Percentiles rank a stretch among this genome's conserved stretches.
phyloP scores from a whole-genome alignment of 2,329 filamentous ascomycete genomes.

The Ustulina deusta region DNA sequence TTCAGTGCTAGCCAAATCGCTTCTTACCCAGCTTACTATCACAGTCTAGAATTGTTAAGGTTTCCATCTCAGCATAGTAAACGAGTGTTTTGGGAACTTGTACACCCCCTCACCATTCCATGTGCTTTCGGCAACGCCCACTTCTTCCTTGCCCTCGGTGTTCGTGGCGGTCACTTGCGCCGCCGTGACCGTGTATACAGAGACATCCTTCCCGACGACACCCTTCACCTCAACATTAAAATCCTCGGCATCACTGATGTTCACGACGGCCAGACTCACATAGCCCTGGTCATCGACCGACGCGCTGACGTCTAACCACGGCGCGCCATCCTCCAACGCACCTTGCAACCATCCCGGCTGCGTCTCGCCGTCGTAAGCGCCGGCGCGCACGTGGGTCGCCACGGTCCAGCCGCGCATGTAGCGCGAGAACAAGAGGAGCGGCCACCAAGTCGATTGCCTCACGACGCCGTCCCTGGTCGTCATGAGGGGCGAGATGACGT shows the following conservation, averaged over 20 bases:
- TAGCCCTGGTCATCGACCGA: slow-evolving; percentile 68
- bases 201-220: slow-evolving; percentile 61
- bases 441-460: slow-evolving; percentile 82
- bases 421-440: slow-evolving; percentile 74
- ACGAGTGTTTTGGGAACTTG: slow-evolving; percentile 75
- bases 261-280: slow-evolving; percentile 77
- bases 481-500: slow-evolving; percentile 83
- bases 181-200: slow-evolving; percentile 73
- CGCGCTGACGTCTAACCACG: slow-evolving; percentile 77
- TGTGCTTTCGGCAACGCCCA: slow-evolving; percentile 68
- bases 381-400: slow-evolving; percentile 71
- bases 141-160: slow-evolving; percentile 70
- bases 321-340: slow-evolving; percentile 68
- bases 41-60: slow-evolving; percentile 10
- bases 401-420: slow-evolving; percentile 81
- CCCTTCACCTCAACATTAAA: slow-evolving; percentile 72
- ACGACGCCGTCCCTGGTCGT: slow-evolving; percentile 72
- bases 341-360: slow-evolving; percentile 73
- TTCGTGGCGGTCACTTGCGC: slow-evolving; percentile 69
- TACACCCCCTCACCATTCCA: slow-evolving; percentile 74
- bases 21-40: slow-evolving; percentile 19
- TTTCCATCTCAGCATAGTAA: slow-evolving; percentile 72
- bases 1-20: neutral
- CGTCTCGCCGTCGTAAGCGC: slow-evolving; percentile 75
- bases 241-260: slow-evolving; percentile 71